A percentile compares a stretch with the other conserved stretches of the same genome.
Evolutionary conservation across 1,284 basidiomycete genomes (phyloP).

Genomic region (Ceratorhiza oryzae-sativae): DNA sequence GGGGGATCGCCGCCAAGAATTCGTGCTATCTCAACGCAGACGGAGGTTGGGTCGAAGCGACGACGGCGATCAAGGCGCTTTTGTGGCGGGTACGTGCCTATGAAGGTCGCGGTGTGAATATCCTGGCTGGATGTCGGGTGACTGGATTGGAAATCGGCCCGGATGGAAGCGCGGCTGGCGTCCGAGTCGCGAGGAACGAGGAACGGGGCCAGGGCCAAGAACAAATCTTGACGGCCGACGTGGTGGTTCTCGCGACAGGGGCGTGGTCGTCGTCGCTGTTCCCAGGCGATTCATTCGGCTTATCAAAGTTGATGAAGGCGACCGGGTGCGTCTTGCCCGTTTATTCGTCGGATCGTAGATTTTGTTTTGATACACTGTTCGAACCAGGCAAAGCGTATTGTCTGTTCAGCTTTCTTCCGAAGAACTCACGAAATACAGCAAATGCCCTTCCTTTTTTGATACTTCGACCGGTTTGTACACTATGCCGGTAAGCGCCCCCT

Average conservation of each 20-base stretch:
- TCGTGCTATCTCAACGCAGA: conserved; percentile 74
- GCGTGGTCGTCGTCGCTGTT: conserved; percentile 87
- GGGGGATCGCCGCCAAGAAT: conserved; percentile 19
- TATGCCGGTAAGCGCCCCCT: conserved; percentile 69
- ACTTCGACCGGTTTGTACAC: conserved; percentile 73
- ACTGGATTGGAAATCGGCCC: conserved; percentile 38
- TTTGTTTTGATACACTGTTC: conserved; percentile 1
- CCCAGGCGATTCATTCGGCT: conserved; percentile 51
- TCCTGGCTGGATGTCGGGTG: conserved; percentile 42
- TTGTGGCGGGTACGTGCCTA: conserved; percentile 63
- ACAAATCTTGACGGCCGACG: conserved; percentile 52
- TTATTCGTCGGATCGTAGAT: conserved; percentile 13
- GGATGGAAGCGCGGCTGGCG: conserved; percentile 63
- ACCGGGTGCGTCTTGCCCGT: conserved; percentile 78
- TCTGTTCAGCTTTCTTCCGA: conserved; percentile 75
- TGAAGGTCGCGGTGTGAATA: conserved; percentile 57
- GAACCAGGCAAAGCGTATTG: conserved; percentile 74
- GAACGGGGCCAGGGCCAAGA: conserved; percentile 49
- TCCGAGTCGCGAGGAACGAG: conserved; percentile 68
- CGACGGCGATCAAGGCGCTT: conserved; percentile 67
- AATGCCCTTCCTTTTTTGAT: conserved; percentile 76
- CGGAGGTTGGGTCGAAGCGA: conserved; percentile 87
- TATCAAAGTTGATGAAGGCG: conserved; percentile 63
- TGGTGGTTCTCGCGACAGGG: conserved; percentile 73
- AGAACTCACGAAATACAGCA: conserved; percentile 68